Evolutionary conservation across 2,329 filamentous ascomycete species (phyloP).

Genomic region (Zelopaecilomyces penicillatus): DNA sequence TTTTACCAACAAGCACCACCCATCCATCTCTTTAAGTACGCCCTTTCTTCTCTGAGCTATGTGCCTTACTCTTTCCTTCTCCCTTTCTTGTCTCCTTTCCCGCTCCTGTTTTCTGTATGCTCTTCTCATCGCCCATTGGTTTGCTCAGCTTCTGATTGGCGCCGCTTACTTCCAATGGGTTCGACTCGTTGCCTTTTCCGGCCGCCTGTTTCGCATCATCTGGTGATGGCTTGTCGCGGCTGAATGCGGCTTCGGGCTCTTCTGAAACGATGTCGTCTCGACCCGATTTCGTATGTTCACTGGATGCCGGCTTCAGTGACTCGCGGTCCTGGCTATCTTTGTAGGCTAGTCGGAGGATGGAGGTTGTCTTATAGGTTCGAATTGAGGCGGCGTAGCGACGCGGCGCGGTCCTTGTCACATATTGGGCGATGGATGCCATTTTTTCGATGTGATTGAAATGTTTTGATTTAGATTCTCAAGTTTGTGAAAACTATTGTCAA

Average conservation of each 20-base stretch:
- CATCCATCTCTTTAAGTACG: constrained; percentile 1
- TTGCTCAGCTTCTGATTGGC: constrained; percentile 37
- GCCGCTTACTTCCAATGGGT: constrained; percentile 33
- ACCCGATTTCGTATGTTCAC: constrained; percentile 61
- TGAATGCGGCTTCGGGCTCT: constrained; percentile 56
- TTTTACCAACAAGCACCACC: no score
- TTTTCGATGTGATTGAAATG: constrained; percentile 4
- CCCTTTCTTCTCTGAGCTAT: constrained; percentile 24
- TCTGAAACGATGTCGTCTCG: constrained; percentile 52
- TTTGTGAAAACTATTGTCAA: no score
- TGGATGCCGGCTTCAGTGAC: constrained; percentile 53
- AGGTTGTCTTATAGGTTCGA: constrained; percentile 26
- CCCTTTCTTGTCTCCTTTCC: constrained; percentile 27
- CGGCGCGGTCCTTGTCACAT: constrained; percentile 10
- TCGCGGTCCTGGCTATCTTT: constrained; percentile 51
- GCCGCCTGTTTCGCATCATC: constrained; percentile 45
- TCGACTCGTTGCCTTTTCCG: constrained; percentile 21
- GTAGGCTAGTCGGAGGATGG: constrained; percentile 26
- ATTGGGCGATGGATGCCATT: constrained; percentile 13
- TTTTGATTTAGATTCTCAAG: no score
- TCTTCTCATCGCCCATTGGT: constrained; percentile 27
- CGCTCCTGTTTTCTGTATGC: constrained; percentile 22
- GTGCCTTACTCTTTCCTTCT: constrained; percentile 22
- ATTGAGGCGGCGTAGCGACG: not conserved
- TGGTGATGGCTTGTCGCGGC: constrained; percentile 58